Base-by-base conservation (phyloP, 2,329 filamentous ascomycete genomes). In the Penicillium vulpinum region DNA sequence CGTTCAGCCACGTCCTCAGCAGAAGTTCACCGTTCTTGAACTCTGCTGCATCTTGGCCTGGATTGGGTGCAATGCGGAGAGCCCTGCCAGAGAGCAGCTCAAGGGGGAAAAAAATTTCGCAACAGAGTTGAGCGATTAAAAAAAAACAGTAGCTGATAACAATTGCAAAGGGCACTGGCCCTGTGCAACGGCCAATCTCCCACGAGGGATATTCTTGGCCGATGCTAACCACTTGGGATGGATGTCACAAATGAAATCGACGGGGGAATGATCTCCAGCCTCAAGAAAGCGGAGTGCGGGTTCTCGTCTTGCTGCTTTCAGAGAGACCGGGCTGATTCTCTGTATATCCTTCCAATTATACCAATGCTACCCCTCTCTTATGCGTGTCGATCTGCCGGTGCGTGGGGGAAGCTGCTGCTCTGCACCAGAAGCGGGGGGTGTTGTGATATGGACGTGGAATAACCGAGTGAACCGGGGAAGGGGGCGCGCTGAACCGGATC, bases 41-140 rank as follows among this genome's bases (percentile, higher is more conserved):
- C 69, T 73, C 69, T 75, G 74, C 75, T 75, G 75, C 75, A 77
- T 77, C 67, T 77, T 77, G 74, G 65, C 73, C 70, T 68, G 67
- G 66, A 63, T 70, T 63, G 66, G 66, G 71, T 73, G 68, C 65
- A 67, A 73, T 71, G 70, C 70, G 70, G 67, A 73, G 72, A 70
- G 71, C 72, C 67, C 74, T 76, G 63, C 71, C 72, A 62, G 73
- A 74, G 72, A 74, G 72, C 73, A 65, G 67, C 71, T 70, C 68
- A 61, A 62, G 65, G 66, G 60, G 51, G 60, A 62, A 61, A 56
- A 61, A 54, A 60, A 64, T 61, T 56, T 54, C 60, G 60, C 63
- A 59, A 58, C 26, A 64, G 29, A 57, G 29, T 39, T 56, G 59
- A 52, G 58, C 52, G 52, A 60, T 50, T 33, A 35, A 24, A 40